Base-by-base conservation (phyloP, 371 early-diverging fungal species). In the Mucor circinelloides region DNA sequence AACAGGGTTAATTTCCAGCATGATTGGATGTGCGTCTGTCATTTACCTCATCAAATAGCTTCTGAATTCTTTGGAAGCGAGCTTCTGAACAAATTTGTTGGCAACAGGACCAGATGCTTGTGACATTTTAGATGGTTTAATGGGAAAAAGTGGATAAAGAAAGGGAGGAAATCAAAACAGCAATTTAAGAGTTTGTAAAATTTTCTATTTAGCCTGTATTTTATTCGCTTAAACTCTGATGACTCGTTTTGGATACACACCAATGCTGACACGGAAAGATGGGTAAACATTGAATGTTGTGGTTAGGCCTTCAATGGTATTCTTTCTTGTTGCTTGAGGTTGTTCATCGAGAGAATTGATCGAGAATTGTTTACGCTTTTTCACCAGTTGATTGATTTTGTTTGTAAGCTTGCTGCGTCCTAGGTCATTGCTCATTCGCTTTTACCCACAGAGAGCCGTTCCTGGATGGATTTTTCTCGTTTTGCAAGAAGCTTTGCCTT, bases 1-100 rank as follows among this genome's bases (percentile, higher is more conserved):
- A 62, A 60, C 46, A 40, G 56, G 34, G 66, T 46, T 7, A 50
- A 27, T 30, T 10, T 46, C 21, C 32, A 36, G 13, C 50, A 50
- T 50, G 10, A 23, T 50, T 10, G 17, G 13, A 10, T 50, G 25
- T 28, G 10, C 13, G 25, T 44, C 8, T 58, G 9, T 3, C 19
- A 25, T 34, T 44, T 67, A 73, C 74, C 74, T 73, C 70, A 67
- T 64, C 17, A 73, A 65, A 21, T 73, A 73, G 57, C 25, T 40
- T 67, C 67, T 73, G 15, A 67, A 67, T 34, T 73, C 74, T 52
- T 73, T 66, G 15, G 70, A 69, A 42, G 64, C 61, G 13, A 73
- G 6, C 36, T 69, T 73, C 44, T 69, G 70, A 12, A 70, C 31
- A n/a, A 73, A 63, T 38, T 59, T 63, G 40, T 64, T 69, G 28